A percentile compares a stretch with the other conserved stretches of the same genome.
Evolutionary conservation across 257 asterid species (phyloP).

Genomic region (Paraleonurus japonicus): DNA sequence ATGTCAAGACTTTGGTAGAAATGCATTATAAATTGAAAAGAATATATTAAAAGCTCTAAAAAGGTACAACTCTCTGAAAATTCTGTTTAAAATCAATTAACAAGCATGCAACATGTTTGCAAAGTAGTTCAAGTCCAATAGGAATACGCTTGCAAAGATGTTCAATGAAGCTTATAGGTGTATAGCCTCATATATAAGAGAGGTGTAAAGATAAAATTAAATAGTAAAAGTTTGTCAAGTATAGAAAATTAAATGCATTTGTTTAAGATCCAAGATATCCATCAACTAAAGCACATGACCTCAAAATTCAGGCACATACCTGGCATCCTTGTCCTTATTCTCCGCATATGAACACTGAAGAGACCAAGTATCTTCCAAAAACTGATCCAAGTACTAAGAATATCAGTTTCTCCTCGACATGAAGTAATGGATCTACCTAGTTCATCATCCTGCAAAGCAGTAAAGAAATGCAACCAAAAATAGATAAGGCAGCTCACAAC

Average conservation of each 20-base stretch:
- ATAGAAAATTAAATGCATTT: conserved; percentile 17
- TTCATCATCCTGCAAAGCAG: conserved; percentile 73
- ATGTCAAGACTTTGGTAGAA: not conserved
- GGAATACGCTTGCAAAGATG: not conserved
- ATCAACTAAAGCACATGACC: conserved; percentile 19
- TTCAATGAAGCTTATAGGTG: not conserved
- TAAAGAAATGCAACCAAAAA: conserved; percentile 19
- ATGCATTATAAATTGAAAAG: not conserved
- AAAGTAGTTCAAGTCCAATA: not conserved
- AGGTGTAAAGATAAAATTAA: conserved; percentile 7
- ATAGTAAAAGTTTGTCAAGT: conserved; percentile 4
- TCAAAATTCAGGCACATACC: conserved; percentile 41
- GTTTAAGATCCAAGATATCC: conserved; percentile 2
- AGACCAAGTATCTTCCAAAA: conserved; percentile 94
- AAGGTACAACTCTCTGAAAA: not conserved
- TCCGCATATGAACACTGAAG: conserved; percentile 76
- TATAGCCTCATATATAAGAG: not conserved
- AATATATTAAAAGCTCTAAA: not conserved
- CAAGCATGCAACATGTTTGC: not conserved
- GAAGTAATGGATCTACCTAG: conserved; percentile 63
- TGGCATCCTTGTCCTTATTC: conserved; percentile 63
- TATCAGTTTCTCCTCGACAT: conserved; percentile 67
- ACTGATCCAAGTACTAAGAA: conserved; percentile 79
- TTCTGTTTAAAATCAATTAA: not conserved
- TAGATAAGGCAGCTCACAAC: conserved; percentile 11